Evolutionary conservation across 1,284 basidiomycete species (phyloP).

Genomic region (Grifola frondosa): DNA sequence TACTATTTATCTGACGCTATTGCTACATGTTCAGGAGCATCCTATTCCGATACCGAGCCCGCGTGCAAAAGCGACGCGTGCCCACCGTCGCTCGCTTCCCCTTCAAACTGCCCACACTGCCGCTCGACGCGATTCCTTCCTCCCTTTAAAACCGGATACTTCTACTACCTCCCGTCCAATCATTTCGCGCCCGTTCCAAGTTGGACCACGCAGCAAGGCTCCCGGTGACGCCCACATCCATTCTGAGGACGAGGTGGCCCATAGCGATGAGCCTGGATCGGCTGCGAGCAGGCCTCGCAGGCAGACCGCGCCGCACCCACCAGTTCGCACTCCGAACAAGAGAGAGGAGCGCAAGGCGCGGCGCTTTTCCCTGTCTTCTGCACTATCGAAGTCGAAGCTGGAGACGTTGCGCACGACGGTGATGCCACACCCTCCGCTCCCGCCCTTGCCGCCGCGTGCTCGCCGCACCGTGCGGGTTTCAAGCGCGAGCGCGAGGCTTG

Average conservation of each 20-base stretch:
- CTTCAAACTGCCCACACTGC: slow-evolving; percentile 7
- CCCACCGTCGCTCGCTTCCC: slow-evolving; percentile 21
- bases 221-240: no score
- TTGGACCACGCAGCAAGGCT: background rate
- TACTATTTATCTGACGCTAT: background rate
- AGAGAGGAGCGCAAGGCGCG: slow-evolving; percentile 9
- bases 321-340: background rate
- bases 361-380: slow-evolving; percentile 29
- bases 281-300: slow-evolving; percentile 9
- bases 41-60: slow-evolving; percentile 25
- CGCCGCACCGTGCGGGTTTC: no score
- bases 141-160: slow-evolving; percentile 8
- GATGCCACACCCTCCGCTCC: slow-evolving; percentile 27
- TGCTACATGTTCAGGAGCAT: slow-evolving; percentile 23
- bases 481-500: no score
- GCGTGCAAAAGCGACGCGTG: slow-evolving; percentile 14
- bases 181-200: slow-evolving; percentile 9
- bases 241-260: no score
- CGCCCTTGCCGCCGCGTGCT: slow-evolving; percentile 14
- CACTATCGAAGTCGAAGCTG: slow-evolving; percentile 21
- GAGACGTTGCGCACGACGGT: slow-evolving; percentile 24
- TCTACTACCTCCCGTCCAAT: slow-evolving; percentile 4
- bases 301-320: slow-evolving; percentile 15
- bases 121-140: slow-evolving; percentile 7
- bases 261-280: background rate